phyloP scores from a whole-genome alignment of 176 grass and related monocot genomes.

The Eleusine indica region DNA sequence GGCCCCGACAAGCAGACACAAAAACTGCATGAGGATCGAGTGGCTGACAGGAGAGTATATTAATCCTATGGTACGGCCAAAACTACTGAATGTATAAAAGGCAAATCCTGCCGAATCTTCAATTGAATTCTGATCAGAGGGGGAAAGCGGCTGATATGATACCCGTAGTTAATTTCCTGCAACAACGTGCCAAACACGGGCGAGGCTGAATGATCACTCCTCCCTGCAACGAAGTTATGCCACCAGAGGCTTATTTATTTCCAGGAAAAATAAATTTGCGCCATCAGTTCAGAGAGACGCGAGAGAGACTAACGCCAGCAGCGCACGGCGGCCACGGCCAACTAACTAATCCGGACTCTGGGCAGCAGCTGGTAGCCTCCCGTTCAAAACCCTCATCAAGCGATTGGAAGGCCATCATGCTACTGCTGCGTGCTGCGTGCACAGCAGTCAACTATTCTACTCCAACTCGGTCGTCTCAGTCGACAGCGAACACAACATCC shows the following conservation, averaged over 20 bases:
- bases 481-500: conserved; percentile 14
- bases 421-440: background rate
- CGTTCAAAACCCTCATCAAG: conserved; percentile 37
- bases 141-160: background rate
- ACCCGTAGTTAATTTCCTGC: conserved; percentile 10
- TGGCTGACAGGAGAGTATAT: background rate
- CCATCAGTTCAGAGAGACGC: background rate
- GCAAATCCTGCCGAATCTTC: background rate
- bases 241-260: background rate
- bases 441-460: background rate
- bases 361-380: background rate
- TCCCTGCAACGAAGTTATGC: background rate
- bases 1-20: conserved; percentile 4
- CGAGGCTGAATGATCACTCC: background rate
- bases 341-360: background rate
- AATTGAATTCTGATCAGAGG: background rate
- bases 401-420: conserved; percentile 13
- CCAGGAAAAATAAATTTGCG: background rate
- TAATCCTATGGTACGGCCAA: background rate
- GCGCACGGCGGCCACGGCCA: background rate
- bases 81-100: background rate
- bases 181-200: conserved; percentile 11
- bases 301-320: background rate
- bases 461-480: background rate
- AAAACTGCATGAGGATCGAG: background rate